Evolutionary conservation across 2,329 filamentous ascomycete genomes (phyloP), one percentile per base, ranked within the genome.

Genomic region (Tolypocladium capitatum): DNA sequence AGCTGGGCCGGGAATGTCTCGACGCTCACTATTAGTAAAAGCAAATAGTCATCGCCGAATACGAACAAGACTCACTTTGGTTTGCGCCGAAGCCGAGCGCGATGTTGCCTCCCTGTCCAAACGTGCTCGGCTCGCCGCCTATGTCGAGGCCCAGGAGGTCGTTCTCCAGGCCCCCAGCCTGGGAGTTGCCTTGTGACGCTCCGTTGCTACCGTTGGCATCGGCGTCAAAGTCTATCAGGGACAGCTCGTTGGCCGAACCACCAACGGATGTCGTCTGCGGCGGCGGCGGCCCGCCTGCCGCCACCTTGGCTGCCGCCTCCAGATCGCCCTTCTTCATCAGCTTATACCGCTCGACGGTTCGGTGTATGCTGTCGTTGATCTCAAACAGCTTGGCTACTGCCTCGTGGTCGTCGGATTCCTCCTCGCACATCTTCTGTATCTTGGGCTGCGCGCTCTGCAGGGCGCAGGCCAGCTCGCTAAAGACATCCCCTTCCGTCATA

Each of bases 361-460:
- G 81, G 63, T 97, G 87, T 77, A 98, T 98, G 68, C 90, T 96
- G 66, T 98, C 92, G 63, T 98, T 98, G 61, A 98, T 97, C 63
- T 97, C 89, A 48, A 98, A 76, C 11, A 98, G 74, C 67, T 95
- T 95, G 40, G 89, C 86, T 6, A 98, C 92, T 5, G 92, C 92
- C 69, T 96, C 92, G 52, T 89, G 83, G 60, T 98, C 92, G 52
- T 97, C 91, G 11, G 90, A 96, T 62, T 98, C 92, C 66, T 98
- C 92, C 66, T 97, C 91, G 60, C 91, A 97, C 91, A 98, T 98
- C 69, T 88, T 96, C 63, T 97, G 91, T 54, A 98, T 97, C 71
- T 98, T 98, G 9, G 92, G 92, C 59, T 98, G 92, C 2, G 92
- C 92, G 60, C 85, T 96, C 63, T 88, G 86, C 42, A 98, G 74